Conservation (phyloP, 495 filamentous ascomycete genomes). For the Terfezia boudieri region DNA sequence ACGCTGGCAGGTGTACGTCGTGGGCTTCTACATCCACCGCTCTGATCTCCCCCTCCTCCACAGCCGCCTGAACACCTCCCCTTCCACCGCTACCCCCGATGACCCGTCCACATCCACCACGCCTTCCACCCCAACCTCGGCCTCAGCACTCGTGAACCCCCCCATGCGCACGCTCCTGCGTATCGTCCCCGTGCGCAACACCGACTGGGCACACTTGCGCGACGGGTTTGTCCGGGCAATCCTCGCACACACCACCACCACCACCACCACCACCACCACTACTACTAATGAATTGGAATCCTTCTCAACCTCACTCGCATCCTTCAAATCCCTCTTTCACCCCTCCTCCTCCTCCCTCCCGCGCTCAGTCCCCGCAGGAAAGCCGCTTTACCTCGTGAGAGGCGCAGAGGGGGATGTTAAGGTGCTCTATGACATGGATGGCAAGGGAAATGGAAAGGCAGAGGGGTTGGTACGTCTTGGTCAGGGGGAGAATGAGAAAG, state of each 20-base stretch:
- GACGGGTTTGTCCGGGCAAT: conserved; percentile 80
- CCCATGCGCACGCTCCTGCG: conserved; percentile 48
- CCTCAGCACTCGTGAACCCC: conserved; percentile 34
- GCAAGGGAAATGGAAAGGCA: conserved; percentile 29
- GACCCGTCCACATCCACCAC: conserved; percentile 17
- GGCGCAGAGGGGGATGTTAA: conserved; percentile 41
- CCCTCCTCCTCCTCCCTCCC: no score
- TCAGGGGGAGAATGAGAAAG: conserved; percentile 24
- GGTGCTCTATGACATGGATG: conserved; percentile 52
- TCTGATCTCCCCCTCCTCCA: conserved; percentile 43
- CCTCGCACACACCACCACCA: conserved; percentile 36
- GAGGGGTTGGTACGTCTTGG: conserved; percentile 46
- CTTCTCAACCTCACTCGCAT: conserved; percentile 46
- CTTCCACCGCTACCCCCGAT: conserved; percentile 14
- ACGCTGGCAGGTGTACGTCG: conserved; percentile 57
- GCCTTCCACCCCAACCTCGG: not conserved
- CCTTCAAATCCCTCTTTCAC: conserved; percentile 50
- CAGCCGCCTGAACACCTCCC: conserved; percentile 27
- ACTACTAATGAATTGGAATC: conserved; percentile 24
- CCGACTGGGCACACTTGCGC: conserved; percentile 74
- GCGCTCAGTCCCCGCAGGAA: no score
- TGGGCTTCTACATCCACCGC: conserved; percentile 71
- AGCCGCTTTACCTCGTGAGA: conserved; percentile 21
- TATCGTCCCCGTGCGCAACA: conserved; percentile 66
- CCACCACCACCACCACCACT: conserved; percentile 37